Percentiles rank a stretch among this genome's conserved stretches.
These are phyloP conservation scores for Echinochloa phyllopogon DNA, from an alignment of 176 grass and related monocot species.

Conservation along the genomic window DNA sequence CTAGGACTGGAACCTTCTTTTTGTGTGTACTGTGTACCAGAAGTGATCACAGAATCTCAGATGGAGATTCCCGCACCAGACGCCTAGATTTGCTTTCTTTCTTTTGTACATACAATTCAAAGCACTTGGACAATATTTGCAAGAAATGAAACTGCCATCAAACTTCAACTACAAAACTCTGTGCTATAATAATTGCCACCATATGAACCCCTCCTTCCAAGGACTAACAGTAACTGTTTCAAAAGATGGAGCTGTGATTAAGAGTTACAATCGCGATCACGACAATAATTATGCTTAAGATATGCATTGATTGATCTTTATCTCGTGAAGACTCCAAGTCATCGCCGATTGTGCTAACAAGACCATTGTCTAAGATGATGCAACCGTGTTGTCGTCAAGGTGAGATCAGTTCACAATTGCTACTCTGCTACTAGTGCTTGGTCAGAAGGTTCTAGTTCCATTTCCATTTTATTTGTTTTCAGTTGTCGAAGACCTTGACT, in stretches of 20 bases:
- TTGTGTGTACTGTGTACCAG: neutral
- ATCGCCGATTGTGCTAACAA: neutral
- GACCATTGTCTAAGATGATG: constrained; percentile 29
- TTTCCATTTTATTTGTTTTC: neutral
- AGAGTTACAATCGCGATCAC: neutral
- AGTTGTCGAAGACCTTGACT: constrained; percentile 49
- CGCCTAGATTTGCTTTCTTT: neutral
- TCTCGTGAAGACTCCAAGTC: constrained; percentile 31
- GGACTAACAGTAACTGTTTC: neutral
- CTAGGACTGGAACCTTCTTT: neutral
- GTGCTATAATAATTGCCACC: neutral
- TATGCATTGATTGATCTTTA: constrained; percentile 22
- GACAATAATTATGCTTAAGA: neutral
- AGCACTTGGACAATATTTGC: neutral
- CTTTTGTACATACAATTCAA: no score
- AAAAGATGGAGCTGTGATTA: neutral
- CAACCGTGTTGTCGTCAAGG: neutral
- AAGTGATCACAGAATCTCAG: neutral
- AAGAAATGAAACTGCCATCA: neutral
- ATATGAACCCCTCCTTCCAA: neutral
- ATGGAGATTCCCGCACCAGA: neutral
- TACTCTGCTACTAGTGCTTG: neutral
- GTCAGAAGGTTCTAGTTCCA: neutral
- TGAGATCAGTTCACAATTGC: constrained; percentile 45
- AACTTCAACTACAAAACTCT: neutral